Conservation (phyloP, 768 basidiomycete genomes). For the Roridomyces roridus region DNA sequence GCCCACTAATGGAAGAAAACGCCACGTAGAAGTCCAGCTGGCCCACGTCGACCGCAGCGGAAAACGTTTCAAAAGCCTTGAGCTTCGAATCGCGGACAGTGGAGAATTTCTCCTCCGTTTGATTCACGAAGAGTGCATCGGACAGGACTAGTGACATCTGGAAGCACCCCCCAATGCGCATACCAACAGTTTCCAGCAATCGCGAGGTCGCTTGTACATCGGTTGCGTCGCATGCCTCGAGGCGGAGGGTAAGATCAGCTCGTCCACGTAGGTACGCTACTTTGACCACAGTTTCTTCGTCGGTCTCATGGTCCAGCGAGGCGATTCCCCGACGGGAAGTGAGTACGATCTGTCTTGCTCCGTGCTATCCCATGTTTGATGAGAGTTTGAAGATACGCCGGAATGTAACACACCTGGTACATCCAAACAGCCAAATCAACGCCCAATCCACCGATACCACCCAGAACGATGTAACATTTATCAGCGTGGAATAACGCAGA, state of each 20-base stretch:
- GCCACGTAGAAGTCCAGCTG: slow-evolving; percentile 42
- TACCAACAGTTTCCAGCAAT: not conserved
- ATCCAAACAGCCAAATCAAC: slow-evolving; percentile 11
- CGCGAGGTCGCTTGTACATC: not conserved
- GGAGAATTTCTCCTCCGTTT: slow-evolving; percentile 36
- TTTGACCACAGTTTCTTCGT: not conserved
- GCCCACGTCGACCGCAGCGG: slow-evolving; percentile 30
- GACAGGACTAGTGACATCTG: slow-evolving; percentile 36
- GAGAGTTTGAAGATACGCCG: not conserved
- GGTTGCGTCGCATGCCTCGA: slow-evolving; percentile 1
- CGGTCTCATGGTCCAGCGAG: not conserved
- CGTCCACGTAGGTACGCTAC: not conserved
- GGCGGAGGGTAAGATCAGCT: not conserved
- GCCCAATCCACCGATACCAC: slow-evolving; percentile 10
- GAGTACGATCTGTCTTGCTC: slow-evolving; percentile 4
- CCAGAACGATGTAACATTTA: not conserved
- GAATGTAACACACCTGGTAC: not conserved
- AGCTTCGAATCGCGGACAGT: slow-evolving; percentile 34
- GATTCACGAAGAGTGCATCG: slow-evolving; percentile 38
- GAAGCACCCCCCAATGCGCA: slow-evolving; percentile 35
- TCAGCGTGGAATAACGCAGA: not conserved
- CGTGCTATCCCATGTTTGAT: not conserved
- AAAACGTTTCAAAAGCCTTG: slow-evolving; percentile 33
- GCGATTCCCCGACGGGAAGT: slow-evolving; percentile 2
- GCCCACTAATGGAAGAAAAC: slow-evolving; percentile 37